These are phyloP conservation scores for Gyromitra esculenta DNA, from an alignment of 2,329 filamentous ascomycete species.

Conservation along the genomic window DNA sequence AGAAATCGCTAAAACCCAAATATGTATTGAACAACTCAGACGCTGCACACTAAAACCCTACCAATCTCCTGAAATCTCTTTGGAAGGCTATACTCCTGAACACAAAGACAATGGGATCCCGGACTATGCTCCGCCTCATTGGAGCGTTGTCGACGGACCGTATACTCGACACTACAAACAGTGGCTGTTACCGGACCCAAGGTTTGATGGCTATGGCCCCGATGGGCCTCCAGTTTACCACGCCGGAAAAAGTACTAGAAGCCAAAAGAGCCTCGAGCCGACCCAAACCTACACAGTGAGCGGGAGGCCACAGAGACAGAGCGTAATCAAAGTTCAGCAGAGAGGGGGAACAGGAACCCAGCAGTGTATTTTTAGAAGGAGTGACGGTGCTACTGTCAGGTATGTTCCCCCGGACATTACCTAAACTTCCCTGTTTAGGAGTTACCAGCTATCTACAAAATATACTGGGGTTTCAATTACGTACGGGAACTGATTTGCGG, in stretches of 20 bases:
- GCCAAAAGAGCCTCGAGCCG: slow-evolving; percentile 46
- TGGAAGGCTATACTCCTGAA: slow-evolving; percentile 67
- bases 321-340: slow-evolving; percentile 65
- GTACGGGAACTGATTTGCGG: slow-evolving; percentile 19
- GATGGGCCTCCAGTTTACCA: slow-evolving; percentile 34
- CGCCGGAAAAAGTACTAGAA: slow-evolving; percentile 44
- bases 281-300: slow-evolving; percentile 48
- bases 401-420: slow-evolving; percentile 58
- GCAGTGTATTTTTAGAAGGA: slow-evolving; percentile 53
- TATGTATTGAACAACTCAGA: slow-evolving; percentile 90
- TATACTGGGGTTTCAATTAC: slow-evolving; percentile 11
- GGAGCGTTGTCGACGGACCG: slow-evolving; percentile 89
- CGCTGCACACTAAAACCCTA: slow-evolving; percentile 93
- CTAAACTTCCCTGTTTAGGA: neutral
- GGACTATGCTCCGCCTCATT: slow-evolving; percentile 72
- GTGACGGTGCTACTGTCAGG: slow-evolving; percentile 52
- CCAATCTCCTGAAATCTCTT: slow-evolving; percentile 65
- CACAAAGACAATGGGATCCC: slow-evolving; percentile 63
- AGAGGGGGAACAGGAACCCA: slow-evolving; percentile 60
- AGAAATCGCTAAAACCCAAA: slow-evolving; percentile 93
- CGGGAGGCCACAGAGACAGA: slow-evolving; percentile 60
- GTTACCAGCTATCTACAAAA: slow-evolving; percentile 7
- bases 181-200: slow-evolving; percentile 90
- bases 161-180: slow-evolving; percentile 94
- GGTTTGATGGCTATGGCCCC: slow-evolving; percentile 74